phyloP scores from a whole-genome alignment of 306 rosid species.

The Cercis canadensis region DNA sequence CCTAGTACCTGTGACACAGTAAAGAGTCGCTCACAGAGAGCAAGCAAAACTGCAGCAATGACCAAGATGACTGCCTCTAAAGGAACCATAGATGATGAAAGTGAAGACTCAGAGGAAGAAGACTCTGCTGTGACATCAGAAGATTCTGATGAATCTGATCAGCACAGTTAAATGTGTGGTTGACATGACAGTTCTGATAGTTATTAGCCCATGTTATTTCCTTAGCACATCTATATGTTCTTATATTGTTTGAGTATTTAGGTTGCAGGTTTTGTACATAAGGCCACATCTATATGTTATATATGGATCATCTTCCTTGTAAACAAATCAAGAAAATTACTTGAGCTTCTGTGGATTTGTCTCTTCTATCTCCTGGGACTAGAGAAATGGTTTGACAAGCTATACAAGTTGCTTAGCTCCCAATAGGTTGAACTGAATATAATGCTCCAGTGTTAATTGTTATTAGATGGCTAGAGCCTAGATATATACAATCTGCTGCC shows the following conservation, averaged over 20 bases:
- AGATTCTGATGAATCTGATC: constrained; percentile 58
- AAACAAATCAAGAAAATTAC: background rate
- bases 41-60: constrained; percentile 88
- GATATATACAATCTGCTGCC: background rate
- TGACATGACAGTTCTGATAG: constrained; percentile 14
- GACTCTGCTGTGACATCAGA: constrained; percentile 60
- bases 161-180: constrained; percentile 21
- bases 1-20: constrained; percentile 49
- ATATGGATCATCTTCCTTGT: no score
- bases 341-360: background rate
- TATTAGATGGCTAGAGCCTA: no score
- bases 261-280: constrained; percentile 6
- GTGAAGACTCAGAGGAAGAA: constrained; percentile 57
- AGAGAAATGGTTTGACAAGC: background rate
- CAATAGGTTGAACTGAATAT: background rate
- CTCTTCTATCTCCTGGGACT: no score
- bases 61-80: constrained; percentile 61
- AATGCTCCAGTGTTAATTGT: no score
- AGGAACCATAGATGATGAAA: constrained; percentile 45
- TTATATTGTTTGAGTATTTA: background rate
- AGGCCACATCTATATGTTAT: background rate
- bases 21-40: constrained; percentile 74
- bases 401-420: background rate
- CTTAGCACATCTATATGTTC: background rate
- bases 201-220: background rate